Conservation (phyloP, 2,329 filamentous ascomycete genomes). For the Thielaviopsis punctulata region DNA sequence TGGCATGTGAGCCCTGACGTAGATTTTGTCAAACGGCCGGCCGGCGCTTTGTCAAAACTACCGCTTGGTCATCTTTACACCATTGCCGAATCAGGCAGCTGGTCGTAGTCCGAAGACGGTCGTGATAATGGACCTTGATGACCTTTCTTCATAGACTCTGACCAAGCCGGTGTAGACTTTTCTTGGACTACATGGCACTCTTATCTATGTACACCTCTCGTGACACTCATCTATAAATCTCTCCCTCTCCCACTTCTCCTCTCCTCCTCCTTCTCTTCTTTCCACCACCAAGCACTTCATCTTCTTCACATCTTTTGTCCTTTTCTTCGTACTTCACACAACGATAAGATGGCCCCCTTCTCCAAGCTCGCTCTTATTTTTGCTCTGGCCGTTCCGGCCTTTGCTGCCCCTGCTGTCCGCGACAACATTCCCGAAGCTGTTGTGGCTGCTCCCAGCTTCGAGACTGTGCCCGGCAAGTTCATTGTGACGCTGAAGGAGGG, state of each 20-base stretch:
- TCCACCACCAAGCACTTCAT: neutral
- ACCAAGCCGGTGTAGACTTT: too few relatives aligned
- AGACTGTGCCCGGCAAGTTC: constrained; percentile 21
- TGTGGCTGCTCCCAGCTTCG: neutral
- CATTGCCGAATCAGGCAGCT: neutral
- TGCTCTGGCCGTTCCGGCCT: constrained; percentile 2
- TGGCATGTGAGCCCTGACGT: too few relatives aligned
- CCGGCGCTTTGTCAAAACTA: neutral
- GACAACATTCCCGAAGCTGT: neutral
- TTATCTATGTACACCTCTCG: neutral
- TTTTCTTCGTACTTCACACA: neutral
- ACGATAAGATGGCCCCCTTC: constrained; percentile 4
- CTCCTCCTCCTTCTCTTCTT: neutral
- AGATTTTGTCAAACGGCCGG: too few relatives aligned
- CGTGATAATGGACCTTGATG: too few relatives aligned
- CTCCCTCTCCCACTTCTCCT: neutral
- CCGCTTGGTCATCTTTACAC: too few relatives aligned
- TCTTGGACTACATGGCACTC: neutral
- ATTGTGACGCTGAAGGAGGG: constrained; percentile 28
- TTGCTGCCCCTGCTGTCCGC: constrained; percentile 4
- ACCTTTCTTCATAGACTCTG: too few relatives aligned
- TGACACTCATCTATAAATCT: neutral
- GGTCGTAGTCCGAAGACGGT: neutral
- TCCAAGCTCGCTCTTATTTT: constrained; percentile 3
- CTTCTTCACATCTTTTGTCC: neutral